phyloP scores from a whole-genome alignment of 2,329 filamentous ascomycete genomes.

The Calonectria henricotiae region DNA sequence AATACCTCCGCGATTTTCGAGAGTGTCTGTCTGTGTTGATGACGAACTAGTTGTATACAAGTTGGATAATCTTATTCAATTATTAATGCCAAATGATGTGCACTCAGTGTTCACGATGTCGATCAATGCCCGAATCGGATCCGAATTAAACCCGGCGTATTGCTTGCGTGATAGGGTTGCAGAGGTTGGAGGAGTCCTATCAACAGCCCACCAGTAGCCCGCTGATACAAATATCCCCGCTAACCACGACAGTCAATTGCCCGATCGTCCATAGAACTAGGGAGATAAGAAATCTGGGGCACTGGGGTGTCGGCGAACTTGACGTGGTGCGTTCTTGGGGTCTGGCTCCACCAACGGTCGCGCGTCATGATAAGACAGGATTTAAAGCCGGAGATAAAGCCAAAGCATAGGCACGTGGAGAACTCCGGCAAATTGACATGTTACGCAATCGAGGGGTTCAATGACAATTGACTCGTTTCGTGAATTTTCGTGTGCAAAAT shows the following conservation, averaged over 20 bases:
- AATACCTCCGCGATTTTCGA: not conserved
- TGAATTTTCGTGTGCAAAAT: not conserved
- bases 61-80: not conserved
- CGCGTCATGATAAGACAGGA: constrained; percentile 16
- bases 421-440: not conserved
- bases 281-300: constrained; percentile 23
- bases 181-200: constrained; percentile 7
- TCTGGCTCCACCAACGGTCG: constrained; percentile 15
- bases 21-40: not conserved
- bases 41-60: not conserved
- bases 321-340: constrained; percentile 4
- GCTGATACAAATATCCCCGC: constrained; percentile 18
- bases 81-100: not conserved
- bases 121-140: constrained; percentile 7
- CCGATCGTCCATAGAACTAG: not conserved
- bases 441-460: not conserved
- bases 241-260: constrained; percentile 3
- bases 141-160: not conserved
- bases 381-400: constrained; percentile 12
- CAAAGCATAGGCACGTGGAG: constrained; percentile 4
- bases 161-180: constrained; percentile 5
- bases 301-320: constrained; percentile 12
- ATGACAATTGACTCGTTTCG: not conserved
- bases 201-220: not conserved
- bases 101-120: not conserved